A percentile compares a stretch with the other conserved stretches of the same genome.
Conservation (phyloP, 768 basidiomycete genomes). For the Postia placenta region DNA sequence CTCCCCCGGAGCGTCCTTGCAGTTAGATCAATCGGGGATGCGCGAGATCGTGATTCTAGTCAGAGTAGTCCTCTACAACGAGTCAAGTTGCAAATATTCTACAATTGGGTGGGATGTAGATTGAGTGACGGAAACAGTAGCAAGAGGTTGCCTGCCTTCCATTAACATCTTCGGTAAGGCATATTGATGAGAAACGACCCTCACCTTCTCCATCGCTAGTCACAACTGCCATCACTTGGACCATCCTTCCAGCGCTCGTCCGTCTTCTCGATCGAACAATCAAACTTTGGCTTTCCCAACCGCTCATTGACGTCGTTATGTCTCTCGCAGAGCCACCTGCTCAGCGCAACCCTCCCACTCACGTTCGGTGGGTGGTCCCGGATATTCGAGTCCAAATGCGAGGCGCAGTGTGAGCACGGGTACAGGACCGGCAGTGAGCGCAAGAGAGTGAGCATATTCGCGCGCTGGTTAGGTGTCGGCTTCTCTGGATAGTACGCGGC, state of each 20-base stretch:
- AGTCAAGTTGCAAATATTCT: too few relatives aligned
- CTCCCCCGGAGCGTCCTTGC: too few relatives aligned
- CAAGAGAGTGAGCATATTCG: slow-evolving; percentile 79
- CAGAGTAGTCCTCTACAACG: too few relatives aligned
- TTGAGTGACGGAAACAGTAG: too few relatives aligned
- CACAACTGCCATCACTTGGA: slow-evolving; percentile 81
- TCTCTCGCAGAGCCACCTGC: slow-evolving; percentile 83
- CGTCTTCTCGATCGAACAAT: slow-evolving; percentile 59
- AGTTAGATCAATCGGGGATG: too few relatives aligned
- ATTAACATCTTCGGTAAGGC: too few relatives aligned
- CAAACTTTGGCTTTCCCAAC: slow-evolving; percentile 78
- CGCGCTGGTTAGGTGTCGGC: slow-evolving; percentile 69
- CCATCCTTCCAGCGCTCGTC: slow-evolving; percentile 94
- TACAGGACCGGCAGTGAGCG: slow-evolving; percentile 77
- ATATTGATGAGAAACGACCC: neutral
- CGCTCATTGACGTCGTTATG: slow-evolving; percentile 91
- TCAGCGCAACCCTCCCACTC: slow-evolving; percentile 58
- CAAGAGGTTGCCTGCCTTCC: too few relatives aligned
- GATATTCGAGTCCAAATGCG: slow-evolving; percentile 73
- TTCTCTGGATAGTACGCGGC: slow-evolving; percentile 92
- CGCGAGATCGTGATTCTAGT: too few relatives aligned
- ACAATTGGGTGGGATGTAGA: too few relatives aligned
- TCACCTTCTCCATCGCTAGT: neutral
- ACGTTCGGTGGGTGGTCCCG: slow-evolving; percentile 70
- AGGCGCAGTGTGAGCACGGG: slow-evolving; percentile 83